Base-by-base conservation (phyloP, 2,329 filamentous ascomycete species). In the Fusarium newnesense region DNA sequence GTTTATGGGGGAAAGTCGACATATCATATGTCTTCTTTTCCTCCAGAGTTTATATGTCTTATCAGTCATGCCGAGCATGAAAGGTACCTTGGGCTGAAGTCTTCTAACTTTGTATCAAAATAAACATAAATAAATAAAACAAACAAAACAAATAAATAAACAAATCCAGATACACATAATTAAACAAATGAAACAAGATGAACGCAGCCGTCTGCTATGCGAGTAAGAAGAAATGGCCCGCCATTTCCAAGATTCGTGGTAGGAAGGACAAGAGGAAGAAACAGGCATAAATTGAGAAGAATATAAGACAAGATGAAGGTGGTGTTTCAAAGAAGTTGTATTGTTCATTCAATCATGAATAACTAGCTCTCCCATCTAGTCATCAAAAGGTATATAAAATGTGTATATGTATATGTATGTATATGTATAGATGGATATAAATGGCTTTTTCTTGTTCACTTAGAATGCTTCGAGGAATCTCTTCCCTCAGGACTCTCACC, bases 401-500 rank as follows among this genome's bases (percentile, higher is more conserved):
- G 28, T 36, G 32, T 52, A 36, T 37, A n/a, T 57, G 30, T 47
- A 34, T 37, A n/a, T 57, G 28, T 47, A 24, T 24, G 30, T 47
- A 34, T 60, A 60, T 58, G 66, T 59, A 34, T 59, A 65, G 34
- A 69, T 56, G 57, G 64, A 68, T 56, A 40, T 54, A 53, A 26
- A 59, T 42, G 30, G 26, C 28, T 5, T 30, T 42, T n/a, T 46
- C 7, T 13, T 26, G 21, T 43, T 73, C 53, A 73, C 36, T 73
- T 73, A 30, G 37, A 34, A 50, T 40, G 43, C 44, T 73, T 72
- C 26, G 71, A 19, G 19, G 56, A 43, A 43, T 78, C 76, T 62
- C 81, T 84, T 12, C 76, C 74, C n/a, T 84, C 83, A 0, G 83
- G 83, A 43, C 83, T 84, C 60, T 84, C 83, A 30, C 81, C 80